Base-by-base conservation (phyloP, 352 stramenopile species). In the Globisporangium middletonii region DNA sequence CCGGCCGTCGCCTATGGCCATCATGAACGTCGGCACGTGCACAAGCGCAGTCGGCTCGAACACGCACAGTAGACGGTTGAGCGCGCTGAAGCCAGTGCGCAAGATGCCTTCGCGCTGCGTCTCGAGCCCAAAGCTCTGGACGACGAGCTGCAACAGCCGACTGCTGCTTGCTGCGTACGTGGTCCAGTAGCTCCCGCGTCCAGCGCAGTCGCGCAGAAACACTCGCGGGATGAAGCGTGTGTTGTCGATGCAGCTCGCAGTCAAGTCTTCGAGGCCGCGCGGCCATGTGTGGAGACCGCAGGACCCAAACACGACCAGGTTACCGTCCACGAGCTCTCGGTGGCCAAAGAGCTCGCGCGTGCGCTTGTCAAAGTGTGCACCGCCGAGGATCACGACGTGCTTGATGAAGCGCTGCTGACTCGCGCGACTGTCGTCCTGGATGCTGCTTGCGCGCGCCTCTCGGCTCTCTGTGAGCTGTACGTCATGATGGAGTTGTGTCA, bases 201-300 rank as follows among this genome's bases (percentile, higher is more conserved):
- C 72, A 30, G 66, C 73, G 52, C 75, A 87, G 72, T 87, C 75
- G 30, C 86, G 77, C 57, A 83, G 64, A 23, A 88, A 57, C 15
- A 43, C 53, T 1, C 42, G 54, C 51, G 71, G 60, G 51, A 86
- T 68, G 55, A 89, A 78, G n/a, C 64, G 65, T 13, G 26, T 55
- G 42, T 84, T 86, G 54, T 89, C 69, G 41, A 89, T 53, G 23
- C 71, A 86, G 58, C 77, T 82, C 1, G 64, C 47, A 9, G 77
- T 71, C 8, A 89, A 53, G 38, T 88, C 75, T 3, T 61, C 62
- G 19, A 86, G 53, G 28, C 71, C 65, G 15, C 64, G 41, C 0
- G 79, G 79, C 79, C 79, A 89, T 57, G 73, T 75, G 56, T 83
- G 77, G 47, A 92, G 68, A 30, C 79, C 75, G 47, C 77, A 88